These are phyloP conservation scores for Vanrija sp. DNA, from an alignment of 1,284 basidiomycete species.

Conservation along the genomic window DNA sequence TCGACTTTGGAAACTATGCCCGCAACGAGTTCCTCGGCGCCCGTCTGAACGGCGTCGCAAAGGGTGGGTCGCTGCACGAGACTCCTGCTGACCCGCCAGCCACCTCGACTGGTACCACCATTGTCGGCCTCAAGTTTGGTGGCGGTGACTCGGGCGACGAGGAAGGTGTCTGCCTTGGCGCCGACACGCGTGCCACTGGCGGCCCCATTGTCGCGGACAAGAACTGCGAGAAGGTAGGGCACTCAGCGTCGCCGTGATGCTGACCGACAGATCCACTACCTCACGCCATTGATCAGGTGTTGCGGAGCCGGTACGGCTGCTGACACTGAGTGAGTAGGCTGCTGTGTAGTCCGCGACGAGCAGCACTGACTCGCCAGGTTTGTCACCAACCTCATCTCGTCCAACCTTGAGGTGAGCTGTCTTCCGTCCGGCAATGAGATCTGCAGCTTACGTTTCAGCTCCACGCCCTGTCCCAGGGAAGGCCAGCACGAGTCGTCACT, in stretches of 20 bases:
- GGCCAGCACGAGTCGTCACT: conserved; percentile 85
- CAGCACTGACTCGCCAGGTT: conserved; percentile 52
- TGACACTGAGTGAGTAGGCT: conserved; percentile 67
- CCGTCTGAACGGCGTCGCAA: conserved; percentile 50
- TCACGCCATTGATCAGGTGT: conserved; percentile 90
- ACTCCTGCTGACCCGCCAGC: conserved; percentile 54
- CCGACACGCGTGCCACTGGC: conserved; percentile 92
- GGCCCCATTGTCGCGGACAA: conserved; percentile 97
- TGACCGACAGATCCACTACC: conserved; percentile 80
- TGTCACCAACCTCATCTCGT: conserved; percentile 85
- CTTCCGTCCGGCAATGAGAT: background rate
- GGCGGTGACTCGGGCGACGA: conserved; percentile 54
- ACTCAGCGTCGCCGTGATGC: background rate
- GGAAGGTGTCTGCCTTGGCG: conserved; percentile 90
- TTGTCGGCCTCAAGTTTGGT: conserved; percentile 83
- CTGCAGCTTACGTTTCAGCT: conserved; percentile 50
- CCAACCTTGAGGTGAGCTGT: conserved; percentile 67
- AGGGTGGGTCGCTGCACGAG: conserved; percentile 24
- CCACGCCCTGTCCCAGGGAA: conserved; percentile 75
- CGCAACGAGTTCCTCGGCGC: conserved; percentile 72
- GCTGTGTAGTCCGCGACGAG: too few relatives aligned
- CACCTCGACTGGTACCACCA: conserved; percentile 94
- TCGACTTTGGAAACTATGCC: conserved; percentile 66
- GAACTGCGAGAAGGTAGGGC: conserved; percentile 93
- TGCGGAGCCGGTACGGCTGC: conserved; percentile 98